These are phyloP conservation scores for Eucalyptus sp. DNA, from an alignment of 345 rosid genomes.

Conservation along the genomic window DNA sequence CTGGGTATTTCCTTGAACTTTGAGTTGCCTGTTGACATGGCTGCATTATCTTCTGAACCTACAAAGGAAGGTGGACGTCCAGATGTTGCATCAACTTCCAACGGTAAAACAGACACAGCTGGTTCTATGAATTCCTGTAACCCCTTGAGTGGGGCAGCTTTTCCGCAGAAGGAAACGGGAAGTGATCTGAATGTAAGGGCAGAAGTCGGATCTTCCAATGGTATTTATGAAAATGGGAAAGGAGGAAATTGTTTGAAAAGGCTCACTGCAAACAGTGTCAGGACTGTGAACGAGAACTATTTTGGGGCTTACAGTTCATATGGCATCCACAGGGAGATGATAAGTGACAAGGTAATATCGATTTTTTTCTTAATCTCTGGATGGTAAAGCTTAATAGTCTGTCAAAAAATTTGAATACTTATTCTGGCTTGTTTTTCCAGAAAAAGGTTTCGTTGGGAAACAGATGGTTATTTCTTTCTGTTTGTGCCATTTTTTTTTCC, in stretches of 20 bases:
- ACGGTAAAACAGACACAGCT: constrained; percentile 3
- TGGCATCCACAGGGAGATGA: constrained; percentile 86
- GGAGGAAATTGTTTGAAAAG: constrained; percentile 13
- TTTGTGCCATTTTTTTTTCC: background rate
- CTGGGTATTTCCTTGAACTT: constrained; percentile 23
- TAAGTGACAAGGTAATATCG: constrained; percentile 65
- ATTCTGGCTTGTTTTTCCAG: background rate
- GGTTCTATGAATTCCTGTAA: background rate
- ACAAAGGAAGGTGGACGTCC: constrained; percentile 7
- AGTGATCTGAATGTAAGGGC: constrained; percentile 12
- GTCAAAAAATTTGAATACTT: background rate
- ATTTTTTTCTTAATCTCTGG: background rate
- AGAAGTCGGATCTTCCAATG: constrained; percentile 1
- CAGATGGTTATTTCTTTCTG: background rate
- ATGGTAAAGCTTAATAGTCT: background rate
- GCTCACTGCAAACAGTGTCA: constrained; percentile 28
- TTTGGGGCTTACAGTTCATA: constrained; percentile 87
- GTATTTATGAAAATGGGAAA: constrained; percentile 4
- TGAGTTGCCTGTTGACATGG: constrained; percentile 12
- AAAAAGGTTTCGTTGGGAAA: background rate
- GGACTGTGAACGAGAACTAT: constrained; percentile 65
- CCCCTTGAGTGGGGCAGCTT: background rate
- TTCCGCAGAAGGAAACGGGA: background rate
- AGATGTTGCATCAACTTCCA: constrained; percentile 16
- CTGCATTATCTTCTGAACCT: background rate